A percentile compares a stretch with the other conserved stretches of the same genome.
Conservation (phyloP, 257 asterid species). For the Solanum paucissectum region DNA sequence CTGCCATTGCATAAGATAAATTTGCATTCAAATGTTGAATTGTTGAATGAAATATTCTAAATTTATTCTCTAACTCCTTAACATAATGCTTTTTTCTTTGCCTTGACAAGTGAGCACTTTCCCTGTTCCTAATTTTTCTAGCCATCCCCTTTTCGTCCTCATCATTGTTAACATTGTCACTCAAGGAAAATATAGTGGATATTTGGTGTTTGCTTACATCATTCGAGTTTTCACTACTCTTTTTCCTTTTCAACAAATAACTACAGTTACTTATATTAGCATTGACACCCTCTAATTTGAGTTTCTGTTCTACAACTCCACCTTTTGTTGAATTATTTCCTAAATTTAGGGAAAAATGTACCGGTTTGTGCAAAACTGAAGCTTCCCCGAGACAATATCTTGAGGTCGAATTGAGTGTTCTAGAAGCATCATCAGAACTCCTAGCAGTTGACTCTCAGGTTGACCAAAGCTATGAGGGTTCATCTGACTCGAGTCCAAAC, state of each 20-base stretch:
- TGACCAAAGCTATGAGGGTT: constrained; percentile 1
- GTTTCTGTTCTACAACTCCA: constrained; percentile 41
- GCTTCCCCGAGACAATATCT: not conserved
- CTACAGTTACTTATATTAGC: too few relatives aligned
- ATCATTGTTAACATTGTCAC: too few relatives aligned
- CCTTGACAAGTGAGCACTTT: constrained; percentile 84
- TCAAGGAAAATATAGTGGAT: too few relatives aligned
- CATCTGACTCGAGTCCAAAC: not conserved
- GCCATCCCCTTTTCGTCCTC: constrained; percentile 29
- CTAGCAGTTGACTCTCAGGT: not conserved
- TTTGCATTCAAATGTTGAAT: too few relatives aligned
- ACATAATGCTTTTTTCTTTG: constrained; percentile 82
- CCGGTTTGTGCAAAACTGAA: constrained; percentile 33
- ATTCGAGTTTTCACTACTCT: too few relatives aligned
- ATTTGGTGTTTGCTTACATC: too few relatives aligned
- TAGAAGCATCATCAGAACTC: not conserved
- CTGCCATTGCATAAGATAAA: not conserved
- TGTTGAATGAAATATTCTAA: too few relatives aligned
- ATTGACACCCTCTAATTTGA: too few relatives aligned
- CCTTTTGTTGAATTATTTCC: constrained; percentile 21
- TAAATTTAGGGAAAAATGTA: constrained; percentile 39
- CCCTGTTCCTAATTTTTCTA: constrained; percentile 84
- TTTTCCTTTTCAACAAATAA: too few relatives aligned
- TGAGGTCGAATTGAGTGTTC: not conserved
- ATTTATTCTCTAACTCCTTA: constrained; percentile 69